Conservation (phyloP, 2,329 filamentous ascomycete species). For the Trichoderma guizhouense region DNA sequence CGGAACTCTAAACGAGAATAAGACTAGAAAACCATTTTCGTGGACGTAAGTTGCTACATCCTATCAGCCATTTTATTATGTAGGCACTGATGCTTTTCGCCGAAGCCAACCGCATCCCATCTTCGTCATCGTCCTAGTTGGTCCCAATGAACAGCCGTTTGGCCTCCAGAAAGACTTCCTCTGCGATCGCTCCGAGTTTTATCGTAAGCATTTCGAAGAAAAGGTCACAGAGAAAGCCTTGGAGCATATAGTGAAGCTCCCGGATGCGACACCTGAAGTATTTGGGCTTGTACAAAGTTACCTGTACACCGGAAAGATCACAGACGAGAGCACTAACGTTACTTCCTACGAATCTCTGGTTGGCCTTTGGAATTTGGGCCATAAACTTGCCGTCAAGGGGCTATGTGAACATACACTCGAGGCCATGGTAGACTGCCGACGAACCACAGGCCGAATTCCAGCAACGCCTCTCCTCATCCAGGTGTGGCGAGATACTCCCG, state of each 20-base stretch:
- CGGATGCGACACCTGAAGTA: conserved; percentile 45
- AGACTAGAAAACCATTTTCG: conserved; percentile 28
- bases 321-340: conserved; percentile 39
- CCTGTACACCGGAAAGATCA: conserved; percentile 50
- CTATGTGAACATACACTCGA: conserved; percentile 56
- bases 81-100: background rate
- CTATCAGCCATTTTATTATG: background rate
- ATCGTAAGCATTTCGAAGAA: conserved; percentile 43
- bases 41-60: conserved; percentile 34
- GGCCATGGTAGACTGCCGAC: conserved; percentile 55
- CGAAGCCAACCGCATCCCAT: conserved; percentile 49
- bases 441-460: conserved; percentile 53
- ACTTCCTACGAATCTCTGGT: conserved; percentile 55
- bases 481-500: conserved; percentile 60
- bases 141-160: conserved; percentile 51
- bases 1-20: background rate
- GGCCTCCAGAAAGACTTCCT: conserved; percentile 59
- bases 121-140: conserved; percentile 55
- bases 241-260: conserved; percentile 50
- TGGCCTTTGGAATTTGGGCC: conserved; percentile 54
- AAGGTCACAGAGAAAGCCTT: conserved; percentile 37
- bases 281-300: conserved; percentile 56
- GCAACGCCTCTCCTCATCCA: conserved; percentile 56
- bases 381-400: conserved; percentile 50
- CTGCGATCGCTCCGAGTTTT: conserved; percentile 49